Evolutionary conservation across 2,329 filamentous ascomycete species (phyloP), one percentile per base, ranked within the genome.

Genomic region (Colletotrichum plurivorum): DNA sequence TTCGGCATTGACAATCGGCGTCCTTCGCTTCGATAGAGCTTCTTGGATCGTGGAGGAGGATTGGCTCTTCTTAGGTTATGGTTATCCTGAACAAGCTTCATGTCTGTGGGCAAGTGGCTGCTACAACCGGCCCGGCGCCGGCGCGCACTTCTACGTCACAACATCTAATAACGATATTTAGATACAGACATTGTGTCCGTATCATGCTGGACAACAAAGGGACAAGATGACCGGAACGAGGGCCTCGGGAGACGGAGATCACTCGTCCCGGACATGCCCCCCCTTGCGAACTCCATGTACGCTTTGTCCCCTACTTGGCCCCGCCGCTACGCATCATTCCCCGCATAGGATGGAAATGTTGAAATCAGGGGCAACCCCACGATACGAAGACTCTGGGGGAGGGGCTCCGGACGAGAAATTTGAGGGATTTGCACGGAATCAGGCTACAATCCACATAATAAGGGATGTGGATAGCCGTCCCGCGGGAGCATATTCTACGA

Each of bases 391-490:
- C 41, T 39, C 1, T 8, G 39, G 59, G 41, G 8, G 12, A 7
- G 45, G n/a, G 39, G 22, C 39, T 22, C 8, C n/a, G 22, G 8
- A n/a, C 43, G 43, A 16, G 43, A n/a, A 41, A 31, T 18, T 5
- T 58, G 45, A 64, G 61, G 52, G 45, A 64, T 57, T 43, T 57
- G 60, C 52, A 18, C 41, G 18, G 5, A 0, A 12, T 1, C 27
- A 2, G 27, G 27, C 5, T 31, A 31, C 2, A 2, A 64, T 64
- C 61, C 61, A 64, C 61, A 64, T 27, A 58, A 57, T 57, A 64
- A 64, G 41, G 61, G 53, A 64, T 25, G 53, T 31, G 61, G 61
- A 56, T 56, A 55, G 51, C 51, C 36, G 20, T 5, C 51, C 60
- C 25, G 27, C 52, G 53, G 27, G 49, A 57, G 27, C 18, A 56